phyloP scores from a whole-genome alignment of 2,329 filamentous ascomycete species.

The Orbilia ellipsospora region DNA sequence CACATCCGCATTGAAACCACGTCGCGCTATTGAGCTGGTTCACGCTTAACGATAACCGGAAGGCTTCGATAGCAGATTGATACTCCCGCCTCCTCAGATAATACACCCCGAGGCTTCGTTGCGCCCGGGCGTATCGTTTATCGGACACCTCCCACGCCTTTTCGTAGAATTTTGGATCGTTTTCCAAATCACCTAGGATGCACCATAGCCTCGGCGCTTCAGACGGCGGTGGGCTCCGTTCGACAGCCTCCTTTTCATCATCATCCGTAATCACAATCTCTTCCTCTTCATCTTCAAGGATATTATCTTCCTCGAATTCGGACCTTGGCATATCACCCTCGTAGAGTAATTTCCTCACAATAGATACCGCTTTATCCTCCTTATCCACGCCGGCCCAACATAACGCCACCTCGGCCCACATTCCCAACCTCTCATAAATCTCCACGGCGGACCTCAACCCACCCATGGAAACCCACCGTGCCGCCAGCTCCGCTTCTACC shows the following conservation, averaged over 20 bases:
- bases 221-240: constrained; percentile 76
- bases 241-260: constrained; percentile 67
- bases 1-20: constrained; percentile 92
- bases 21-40: constrained; percentile 84
- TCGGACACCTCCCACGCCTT: constrained; percentile 89
- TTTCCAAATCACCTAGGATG: constrained; percentile 89
- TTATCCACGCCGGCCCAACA: constrained; percentile 83
- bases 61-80: constrained; percentile 78
- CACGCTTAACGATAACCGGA: constrained; percentile 78
- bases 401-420: constrained; percentile 94
- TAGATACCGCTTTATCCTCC: constrained; percentile 82
- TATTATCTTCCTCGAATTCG: constrained; percentile 64
- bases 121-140: constrained; percentile 82
- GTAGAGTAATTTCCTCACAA: constrained; percentile 83
- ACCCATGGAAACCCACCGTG: constrained; percentile 89
- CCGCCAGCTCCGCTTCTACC: constrained; percentile 89
- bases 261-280: constrained; percentile 64
- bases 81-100: constrained; percentile 76
- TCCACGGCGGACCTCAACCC: constrained; percentile 90
- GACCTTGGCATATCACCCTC: constrained; percentile 63
- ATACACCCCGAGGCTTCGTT: constrained; percentile 84
- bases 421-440: constrained; percentile 90
- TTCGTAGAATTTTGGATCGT: constrained; percentile 78
- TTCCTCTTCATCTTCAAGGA: constrained; percentile 67
- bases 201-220: constrained; percentile 91